Conservation (phyloP, 2,329 filamentous ascomycete species). For the Xylaria sp. region DNA sequence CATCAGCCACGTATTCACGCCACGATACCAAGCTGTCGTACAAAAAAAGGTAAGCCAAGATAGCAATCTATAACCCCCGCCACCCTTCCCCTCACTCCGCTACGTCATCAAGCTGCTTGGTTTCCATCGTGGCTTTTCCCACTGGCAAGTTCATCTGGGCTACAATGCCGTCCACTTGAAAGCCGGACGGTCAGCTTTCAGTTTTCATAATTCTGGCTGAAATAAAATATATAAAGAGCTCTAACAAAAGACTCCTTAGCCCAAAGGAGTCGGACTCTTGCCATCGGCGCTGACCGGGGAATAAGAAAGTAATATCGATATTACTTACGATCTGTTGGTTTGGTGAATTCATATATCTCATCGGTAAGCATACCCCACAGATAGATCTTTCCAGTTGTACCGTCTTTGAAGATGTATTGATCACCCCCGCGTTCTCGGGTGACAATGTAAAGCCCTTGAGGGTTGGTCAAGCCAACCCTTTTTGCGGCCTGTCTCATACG, state of each 20-base stretch:
- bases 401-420: conserved; percentile 12
- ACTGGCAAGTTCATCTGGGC: not conserved
- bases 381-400: conserved; percentile 10
- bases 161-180: conserved; percentile 5
- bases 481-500: not conserved
- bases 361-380: conserved; percentile 18
- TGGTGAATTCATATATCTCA: conserved; percentile 18
- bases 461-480: conserved; percentile 12
- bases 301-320: not conserved
- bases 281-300: not conserved
- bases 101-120: not conserved
- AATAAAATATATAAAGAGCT: not conserved
- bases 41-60: no score
- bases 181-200: not conserved
- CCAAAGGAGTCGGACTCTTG: not conserved
- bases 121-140: conserved; percentile 10
- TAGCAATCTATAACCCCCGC: no score
- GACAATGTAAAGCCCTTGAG: not conserved
- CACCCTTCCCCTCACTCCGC: no score
- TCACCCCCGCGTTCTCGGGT: not conserved
- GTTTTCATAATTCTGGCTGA: no score
- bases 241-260: no score
- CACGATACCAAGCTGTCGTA: no score
- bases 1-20: no score
- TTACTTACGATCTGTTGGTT: conserved; percentile 11